Conservation (phyloP, 2,329 filamentous ascomycete genomes). For the Paecilomyces variotii region DNA sequence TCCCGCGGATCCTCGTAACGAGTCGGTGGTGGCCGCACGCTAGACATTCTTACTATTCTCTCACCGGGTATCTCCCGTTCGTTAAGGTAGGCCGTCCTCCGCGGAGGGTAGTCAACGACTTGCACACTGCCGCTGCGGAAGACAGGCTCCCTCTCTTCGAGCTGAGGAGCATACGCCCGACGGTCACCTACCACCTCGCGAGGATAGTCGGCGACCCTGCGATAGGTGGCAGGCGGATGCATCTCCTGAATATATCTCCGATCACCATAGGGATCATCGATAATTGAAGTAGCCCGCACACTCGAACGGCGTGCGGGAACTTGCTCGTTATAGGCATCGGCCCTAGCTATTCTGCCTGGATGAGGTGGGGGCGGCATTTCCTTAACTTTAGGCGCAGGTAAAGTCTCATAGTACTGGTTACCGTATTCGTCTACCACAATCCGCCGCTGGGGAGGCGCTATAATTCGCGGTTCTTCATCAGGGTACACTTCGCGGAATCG, state of each 20-base stretch:
- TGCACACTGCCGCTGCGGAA: constrained; percentile 34
- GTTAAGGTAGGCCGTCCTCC: constrained; percentile 45
- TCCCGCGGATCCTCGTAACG: constrained; percentile 38
- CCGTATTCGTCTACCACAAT: constrained; percentile 78
- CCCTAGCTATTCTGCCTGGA: constrained; percentile 22
- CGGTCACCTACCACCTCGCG: constrained; percentile 23
- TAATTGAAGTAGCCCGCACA: constrained; percentile 33
- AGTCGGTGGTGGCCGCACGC: constrained; percentile 47
- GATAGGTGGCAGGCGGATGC: constrained; percentile 34
- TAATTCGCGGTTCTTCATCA: constrained; percentile 36
- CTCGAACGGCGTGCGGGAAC: constrained; percentile 22
- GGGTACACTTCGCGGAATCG: constrained; percentile 34
- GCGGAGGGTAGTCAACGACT: constrained; percentile 32
- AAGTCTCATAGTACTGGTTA: constrained; percentile 63
- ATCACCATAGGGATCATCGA: constrained; percentile 34
- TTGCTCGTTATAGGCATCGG: constrained; percentile 28
- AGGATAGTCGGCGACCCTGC: constrained; percentile 31
- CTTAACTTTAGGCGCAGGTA: constrained; percentile 31
- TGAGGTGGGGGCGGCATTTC: constrained; percentile 23
- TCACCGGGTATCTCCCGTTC: constrained; percentile 56
- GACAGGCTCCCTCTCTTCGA: constrained; percentile 26
- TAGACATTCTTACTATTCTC: constrained; percentile 48
- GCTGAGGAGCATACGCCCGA: constrained; percentile 22
- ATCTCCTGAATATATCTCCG: constrained; percentile 38
- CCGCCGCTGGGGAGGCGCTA: constrained; percentile 52